Conservation (phyloP, 257 asterid species). For the Handroanthus guayacan region DNA sequence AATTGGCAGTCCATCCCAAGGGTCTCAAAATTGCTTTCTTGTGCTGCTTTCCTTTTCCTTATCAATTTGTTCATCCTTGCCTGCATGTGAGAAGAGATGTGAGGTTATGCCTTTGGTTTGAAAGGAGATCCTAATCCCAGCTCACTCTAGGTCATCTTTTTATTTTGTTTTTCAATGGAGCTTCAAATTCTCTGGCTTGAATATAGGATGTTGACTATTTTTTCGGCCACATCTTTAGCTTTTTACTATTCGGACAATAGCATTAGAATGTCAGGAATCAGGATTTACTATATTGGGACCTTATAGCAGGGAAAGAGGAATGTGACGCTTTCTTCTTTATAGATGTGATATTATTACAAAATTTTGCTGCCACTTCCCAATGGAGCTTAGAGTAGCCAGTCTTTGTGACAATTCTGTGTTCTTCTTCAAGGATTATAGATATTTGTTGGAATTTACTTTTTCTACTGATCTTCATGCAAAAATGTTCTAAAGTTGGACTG, state of each 20-base stretch:
- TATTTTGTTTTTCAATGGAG: background rate
- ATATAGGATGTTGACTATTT: background rate
- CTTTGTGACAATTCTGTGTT: background rate
- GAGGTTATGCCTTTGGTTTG: background rate
- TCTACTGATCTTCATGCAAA: background rate
- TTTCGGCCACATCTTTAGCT: background rate
- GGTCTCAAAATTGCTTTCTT: conserved; percentile 9
- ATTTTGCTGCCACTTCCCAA: background rate
- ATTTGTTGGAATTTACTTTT: background rate
- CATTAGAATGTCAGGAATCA: background rate
- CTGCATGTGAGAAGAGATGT: background rate
- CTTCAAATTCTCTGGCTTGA: conserved; percentile 1
- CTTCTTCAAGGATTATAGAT: background rate
- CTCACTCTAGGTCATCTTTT: background rate
- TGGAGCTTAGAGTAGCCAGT: background rate
- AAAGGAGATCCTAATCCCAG: background rate
- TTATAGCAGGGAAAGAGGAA: background rate
- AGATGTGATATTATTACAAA: background rate
- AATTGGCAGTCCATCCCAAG: background rate
- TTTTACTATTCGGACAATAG: background rate
- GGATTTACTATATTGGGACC: background rate
- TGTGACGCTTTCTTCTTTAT: background rate
- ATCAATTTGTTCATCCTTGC: background rate
- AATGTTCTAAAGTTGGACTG: background rate
- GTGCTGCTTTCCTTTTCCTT: conserved; percentile 18